Evolutionary conservation across 2,329 filamentous ascomycete species (phyloP).

Genomic region (Botrytis fragariae): DNA sequence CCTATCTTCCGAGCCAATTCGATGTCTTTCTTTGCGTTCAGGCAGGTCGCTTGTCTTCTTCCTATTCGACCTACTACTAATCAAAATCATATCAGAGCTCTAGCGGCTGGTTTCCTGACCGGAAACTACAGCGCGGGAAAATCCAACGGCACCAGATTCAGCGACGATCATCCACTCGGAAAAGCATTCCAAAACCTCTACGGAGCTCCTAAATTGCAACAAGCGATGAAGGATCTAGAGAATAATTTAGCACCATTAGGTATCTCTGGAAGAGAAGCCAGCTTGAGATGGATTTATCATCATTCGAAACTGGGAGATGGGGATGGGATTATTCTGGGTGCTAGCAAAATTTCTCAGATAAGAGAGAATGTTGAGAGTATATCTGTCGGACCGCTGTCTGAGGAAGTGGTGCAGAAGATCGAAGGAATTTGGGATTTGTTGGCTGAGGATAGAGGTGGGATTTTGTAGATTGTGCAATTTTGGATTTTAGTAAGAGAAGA

Average conservation of each 20-base stretch:
- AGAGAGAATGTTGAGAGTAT: neutral
- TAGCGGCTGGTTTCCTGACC: neutral
- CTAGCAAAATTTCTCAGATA: neutral
- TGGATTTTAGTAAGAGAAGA: neutral
- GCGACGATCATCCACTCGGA: neutral
- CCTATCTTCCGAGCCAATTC: neutral
- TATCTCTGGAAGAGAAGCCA: neutral
- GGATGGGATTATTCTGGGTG: neutral
- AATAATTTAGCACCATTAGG: neutral
- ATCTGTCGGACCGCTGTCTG: neutral
- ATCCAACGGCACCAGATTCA: neutral
- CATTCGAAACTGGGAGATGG: neutral
- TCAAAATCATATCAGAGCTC: neutral
- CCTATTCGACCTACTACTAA: neutral
- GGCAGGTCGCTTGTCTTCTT: neutral
- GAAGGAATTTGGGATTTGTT: neutral
- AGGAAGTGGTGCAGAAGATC: neutral
- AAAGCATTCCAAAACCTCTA: neutral
- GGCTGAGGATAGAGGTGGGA: neutral
- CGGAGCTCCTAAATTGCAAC: neutral
- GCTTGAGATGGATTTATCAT: slow-evolving; percentile 5
- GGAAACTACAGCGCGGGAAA: neutral
- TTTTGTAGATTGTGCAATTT: neutral
- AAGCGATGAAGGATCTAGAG: neutral
- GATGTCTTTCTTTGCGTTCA: neutral